phyloP scores from a whole-genome alignment of 768 basidiomycete genomes.

The Lyophyllum atratum region DNA sequence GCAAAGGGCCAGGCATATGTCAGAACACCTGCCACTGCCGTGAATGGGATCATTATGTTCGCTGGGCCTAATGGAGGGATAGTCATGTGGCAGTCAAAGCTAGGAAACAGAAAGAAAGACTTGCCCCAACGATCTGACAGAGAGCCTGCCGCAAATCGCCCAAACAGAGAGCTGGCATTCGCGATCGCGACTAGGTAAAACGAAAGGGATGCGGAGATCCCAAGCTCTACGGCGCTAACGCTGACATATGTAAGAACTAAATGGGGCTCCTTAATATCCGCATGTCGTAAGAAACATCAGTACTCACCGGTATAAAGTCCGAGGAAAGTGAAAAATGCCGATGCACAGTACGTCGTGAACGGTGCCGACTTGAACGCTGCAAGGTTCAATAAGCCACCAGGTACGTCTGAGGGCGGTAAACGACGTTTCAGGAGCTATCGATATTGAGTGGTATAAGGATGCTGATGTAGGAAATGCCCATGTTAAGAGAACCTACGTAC shows the following conservation, averaged over 20 bases:
- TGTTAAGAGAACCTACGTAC: conserved; percentile 23
- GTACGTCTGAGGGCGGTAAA: conserved; percentile 51
- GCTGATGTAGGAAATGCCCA: neutral
- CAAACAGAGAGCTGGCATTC: conserved; percentile 66
- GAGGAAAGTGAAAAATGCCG: conserved; percentile 59
- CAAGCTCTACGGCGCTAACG: conserved; percentile 51
- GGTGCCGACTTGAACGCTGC: conserved; percentile 50
- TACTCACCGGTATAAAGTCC: conserved; percentile 66
- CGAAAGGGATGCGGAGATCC: conserved; percentile 49
- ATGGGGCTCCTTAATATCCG: conserved; percentile 32
- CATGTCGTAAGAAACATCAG: neutral
- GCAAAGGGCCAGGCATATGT: conserved; percentile 77
- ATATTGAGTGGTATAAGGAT: neutral
- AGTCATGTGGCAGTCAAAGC: neutral
- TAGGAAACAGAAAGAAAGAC: conserved; percentile 8
- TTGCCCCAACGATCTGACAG: conserved; percentile 58
- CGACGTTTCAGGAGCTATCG: conserved; percentile 47
- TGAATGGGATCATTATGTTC: conserved; percentile 71
- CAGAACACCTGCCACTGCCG: conserved; percentile 51
- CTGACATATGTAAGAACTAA: conserved; percentile 71
- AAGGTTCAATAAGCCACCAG: conserved; percentile 61
- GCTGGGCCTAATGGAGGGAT: conserved; percentile 48
- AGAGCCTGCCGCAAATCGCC: conserved; percentile 55
- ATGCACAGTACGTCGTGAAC: conserved; percentile 59
- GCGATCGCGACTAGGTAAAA: conserved; percentile 71